These are phyloP conservation scores for Neurospora crassa DNA, from an alignment of 2,329 filamentous ascomycete genomes.

Conservation along the genomic window DNA sequence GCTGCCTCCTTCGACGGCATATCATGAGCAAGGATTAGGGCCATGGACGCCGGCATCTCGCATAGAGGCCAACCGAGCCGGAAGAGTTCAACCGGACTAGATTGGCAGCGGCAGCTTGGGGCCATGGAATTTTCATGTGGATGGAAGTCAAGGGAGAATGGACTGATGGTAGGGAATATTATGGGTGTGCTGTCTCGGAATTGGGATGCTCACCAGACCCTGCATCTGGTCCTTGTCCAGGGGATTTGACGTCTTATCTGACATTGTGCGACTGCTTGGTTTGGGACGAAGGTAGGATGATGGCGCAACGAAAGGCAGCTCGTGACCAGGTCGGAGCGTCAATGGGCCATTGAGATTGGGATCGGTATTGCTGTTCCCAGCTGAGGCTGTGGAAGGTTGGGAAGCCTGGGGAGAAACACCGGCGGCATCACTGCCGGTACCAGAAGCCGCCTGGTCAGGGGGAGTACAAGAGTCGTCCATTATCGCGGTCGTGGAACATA, in stretches of 20 bases:
- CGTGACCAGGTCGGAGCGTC: slow-evolving; percentile 28
- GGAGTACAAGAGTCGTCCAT: slow-evolving; percentile 21
- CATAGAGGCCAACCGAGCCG: not conserved
- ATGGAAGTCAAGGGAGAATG: not conserved
- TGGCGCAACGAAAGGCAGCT: slow-evolving; percentile 50
- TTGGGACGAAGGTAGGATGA: slow-evolving; percentile 46
- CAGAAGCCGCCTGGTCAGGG: slow-evolving; percentile 15
- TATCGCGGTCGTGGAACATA: slow-evolving; percentile 20
- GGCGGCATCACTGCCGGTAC: slow-evolving; percentile 11
- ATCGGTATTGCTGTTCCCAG: slow-evolving; percentile 7
- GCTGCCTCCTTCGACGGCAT: not conserved
- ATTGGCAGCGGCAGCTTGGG: not conserved
- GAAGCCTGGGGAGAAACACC: slow-evolving; percentile 8
- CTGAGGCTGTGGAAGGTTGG: not conserved
- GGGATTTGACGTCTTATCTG: slow-evolving; percentile 41
- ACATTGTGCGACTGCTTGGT: slow-evolving; percentile 29
- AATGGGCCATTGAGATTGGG: slow-evolving; percentile 15
- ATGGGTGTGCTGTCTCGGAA: slow-evolving; percentile 12
- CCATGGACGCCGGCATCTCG: not conserved
- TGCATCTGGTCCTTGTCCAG: slow-evolving; percentile 70
- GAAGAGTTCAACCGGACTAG: not conserved
- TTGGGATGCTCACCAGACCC: slow-evolving; percentile 53
- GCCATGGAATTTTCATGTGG: not conserved
- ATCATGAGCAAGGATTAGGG: not conserved
- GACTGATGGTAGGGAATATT: not conserved